Base-by-base conservation (phyloP, 2,329 filamentous ascomycete genomes). In the Colletotrichum orchidophilum region DNA sequence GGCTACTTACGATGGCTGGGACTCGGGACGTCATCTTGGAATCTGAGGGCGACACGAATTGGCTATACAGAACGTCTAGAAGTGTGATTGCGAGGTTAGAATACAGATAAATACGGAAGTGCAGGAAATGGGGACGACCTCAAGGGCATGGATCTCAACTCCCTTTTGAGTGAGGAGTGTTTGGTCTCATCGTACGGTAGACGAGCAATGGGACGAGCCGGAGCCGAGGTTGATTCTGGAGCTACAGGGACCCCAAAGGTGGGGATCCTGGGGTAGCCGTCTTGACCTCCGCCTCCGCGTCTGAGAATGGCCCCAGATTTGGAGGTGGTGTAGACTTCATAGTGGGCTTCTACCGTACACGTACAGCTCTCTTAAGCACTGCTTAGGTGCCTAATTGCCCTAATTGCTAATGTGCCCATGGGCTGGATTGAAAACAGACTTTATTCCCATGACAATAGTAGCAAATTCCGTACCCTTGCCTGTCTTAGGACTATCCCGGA, bases 1-100 rank as follows among this genome's bases (percentile, higher is more conserved):
- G 3, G 42, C 26, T 26, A 72, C 75, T 68, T 67, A 77, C 75
- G 39, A 77, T 76, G 58, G 74, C 74, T 60, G 75, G 75, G 26
- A 72, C 74, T 70, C 70, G 74, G 64, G 73, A 73, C 46, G 75
- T 72, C 75, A 77, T 77, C n/a, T 49, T 75, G 72, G n/a, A 33
- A 21, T 6, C 15, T 3, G 4, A 24, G 31, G 3, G 15, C 11
- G 49, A 68, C 33, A 50, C 50, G 46, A 54, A 39, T 54, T 42
- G 15, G 31, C 33, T 11, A 26, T 53, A n/a, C n/a, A 18, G 27
- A 26, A 31, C 21, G 65, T 68, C 68, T 50, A 35, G 29, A 18
- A 13, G 15, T 18, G 3, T n/a, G 27, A 26, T 42, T 46, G 46
- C 12, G 26, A 49, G 24, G 35, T 42, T 63, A 13, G 11, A 42